Conservation (phyloP, 371 early-diverging fungal genomes). For the Mortierella sp. region DNA sequence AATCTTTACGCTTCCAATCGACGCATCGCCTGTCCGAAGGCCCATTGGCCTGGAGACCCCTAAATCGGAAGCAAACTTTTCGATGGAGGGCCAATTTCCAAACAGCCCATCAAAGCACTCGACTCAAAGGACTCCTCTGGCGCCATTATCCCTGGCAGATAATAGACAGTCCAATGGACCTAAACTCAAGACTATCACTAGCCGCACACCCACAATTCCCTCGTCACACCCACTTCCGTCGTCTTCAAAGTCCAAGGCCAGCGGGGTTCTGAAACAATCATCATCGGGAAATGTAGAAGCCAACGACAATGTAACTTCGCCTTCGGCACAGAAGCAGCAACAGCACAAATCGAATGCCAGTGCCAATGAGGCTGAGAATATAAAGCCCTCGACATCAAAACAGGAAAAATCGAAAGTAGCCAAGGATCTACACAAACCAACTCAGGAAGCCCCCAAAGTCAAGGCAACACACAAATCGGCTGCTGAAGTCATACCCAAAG, state of each 20-base stretch:
- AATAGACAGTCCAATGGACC: conserved; percentile 10
- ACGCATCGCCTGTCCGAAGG: conserved; percentile 22
- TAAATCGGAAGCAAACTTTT: conserved; percentile 22
- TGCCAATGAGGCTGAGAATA: neutral
- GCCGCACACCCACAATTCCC: neutral
- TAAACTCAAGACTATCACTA: neutral
- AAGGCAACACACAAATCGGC: neutral
- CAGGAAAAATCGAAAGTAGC: neutral
- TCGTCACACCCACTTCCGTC: neutral
- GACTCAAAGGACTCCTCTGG: conserved; percentile 28
- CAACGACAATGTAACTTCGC: neutral
- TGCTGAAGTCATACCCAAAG: neutral
- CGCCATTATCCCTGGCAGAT: conserved; percentile 23
- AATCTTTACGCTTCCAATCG: conserved; percentile 22
- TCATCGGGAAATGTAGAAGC: neutral
- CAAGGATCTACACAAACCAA: conserved; percentile 6
- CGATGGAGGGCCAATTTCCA: conserved; percentile 6
- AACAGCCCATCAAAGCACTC: conserved; percentile 20
- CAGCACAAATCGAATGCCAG: neutral
- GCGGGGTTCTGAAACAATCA: neutral
- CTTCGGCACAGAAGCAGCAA: conserved; percentile 1
- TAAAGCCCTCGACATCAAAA: neutral
- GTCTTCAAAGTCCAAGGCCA: neutral
- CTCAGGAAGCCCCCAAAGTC: neutral
- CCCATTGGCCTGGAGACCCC: conserved; percentile 23